Evolutionary conservation across 2,329 filamentous ascomycete species (phyloP).

Genomic region (Cryphonectria radicalis): DNA sequence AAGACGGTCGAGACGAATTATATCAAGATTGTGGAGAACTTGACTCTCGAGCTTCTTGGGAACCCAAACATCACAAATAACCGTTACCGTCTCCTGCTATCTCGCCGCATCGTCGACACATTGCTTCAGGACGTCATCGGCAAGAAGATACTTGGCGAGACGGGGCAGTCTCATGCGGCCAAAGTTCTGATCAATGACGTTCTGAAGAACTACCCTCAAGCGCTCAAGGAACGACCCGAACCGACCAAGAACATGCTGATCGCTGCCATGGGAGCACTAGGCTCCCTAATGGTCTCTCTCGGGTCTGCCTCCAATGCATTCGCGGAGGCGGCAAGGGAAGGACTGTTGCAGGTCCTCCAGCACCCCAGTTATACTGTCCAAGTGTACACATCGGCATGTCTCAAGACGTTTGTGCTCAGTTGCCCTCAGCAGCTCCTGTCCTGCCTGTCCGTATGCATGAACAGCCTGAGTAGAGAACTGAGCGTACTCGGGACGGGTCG

Average conservation of each 20-base stretch:
- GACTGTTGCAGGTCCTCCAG: constrained; percentile 84
- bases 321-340: constrained; percentile 83
- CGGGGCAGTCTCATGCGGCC: constrained; percentile 82
- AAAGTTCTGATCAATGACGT: constrained; percentile 83
- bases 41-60: constrained; percentile 80
- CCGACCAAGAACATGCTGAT: constrained; percentile 86
- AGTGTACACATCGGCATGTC: constrained; percentile 81
- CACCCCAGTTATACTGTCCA: constrained; percentile 97
- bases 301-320: constrained; percentile 81
- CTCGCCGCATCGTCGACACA: constrained; percentile 81
- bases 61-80: constrained; percentile 78
- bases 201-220: constrained; percentile 92
- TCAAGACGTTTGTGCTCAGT: constrained; percentile 85
- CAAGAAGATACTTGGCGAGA: constrained; percentile 81
- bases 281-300: constrained; percentile 76
- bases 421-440: constrained; percentile 91
- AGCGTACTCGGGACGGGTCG: constrained; percentile 74
- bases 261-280: constrained; percentile 76
- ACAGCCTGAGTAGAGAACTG: constrained; percentile 87
- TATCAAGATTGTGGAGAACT: constrained; percentile 75
- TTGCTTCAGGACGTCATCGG: constrained; percentile 85
- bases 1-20: constrained; percentile 85
- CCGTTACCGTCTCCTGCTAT: constrained; percentile 83
- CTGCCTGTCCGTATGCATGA: constrained; percentile 94
- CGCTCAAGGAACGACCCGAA: constrained; percentile 82